Percentiles rank a stretch among this genome's conserved stretches.
These are phyloP conservation scores for Remersonia thermophila DNA, from an alignment of 2,329 filamentous ascomycete genomes.

Conservation along the genomic window DNA sequence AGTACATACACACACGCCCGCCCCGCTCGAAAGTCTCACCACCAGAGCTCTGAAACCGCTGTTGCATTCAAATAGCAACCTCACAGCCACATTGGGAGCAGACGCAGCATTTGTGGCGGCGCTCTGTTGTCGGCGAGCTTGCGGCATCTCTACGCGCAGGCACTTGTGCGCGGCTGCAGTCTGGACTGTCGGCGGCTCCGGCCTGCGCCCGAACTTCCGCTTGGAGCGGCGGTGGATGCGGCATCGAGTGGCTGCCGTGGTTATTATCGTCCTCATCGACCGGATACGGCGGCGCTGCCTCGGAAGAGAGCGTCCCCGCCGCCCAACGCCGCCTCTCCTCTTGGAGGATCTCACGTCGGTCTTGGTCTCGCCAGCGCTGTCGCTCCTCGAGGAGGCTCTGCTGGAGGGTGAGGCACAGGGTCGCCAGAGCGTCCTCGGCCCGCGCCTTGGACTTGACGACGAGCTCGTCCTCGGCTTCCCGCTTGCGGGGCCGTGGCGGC, in stretches of 20 bases:
- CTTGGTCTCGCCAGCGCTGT: slow-evolving; percentile 3
- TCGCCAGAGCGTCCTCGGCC: slow-evolving; percentile 5
- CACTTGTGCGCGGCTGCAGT: not conserved
- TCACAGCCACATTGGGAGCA: too few species aligned
- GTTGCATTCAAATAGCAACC: too few species aligned
- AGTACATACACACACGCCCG: too few species aligned
- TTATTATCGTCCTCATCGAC: not conserved
- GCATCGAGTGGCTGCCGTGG: not conserved
- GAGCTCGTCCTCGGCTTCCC: not conserved
- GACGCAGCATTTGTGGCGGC: too few species aligned
- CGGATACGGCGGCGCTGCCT: slow-evolving; percentile 4
- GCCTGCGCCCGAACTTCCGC: too few species aligned
- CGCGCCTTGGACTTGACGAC: not conserved
- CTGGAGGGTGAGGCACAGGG: slow-evolving; percentile 5
- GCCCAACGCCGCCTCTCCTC: not conserved
- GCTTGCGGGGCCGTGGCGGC: not conserved
- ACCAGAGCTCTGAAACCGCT: too few species aligned
- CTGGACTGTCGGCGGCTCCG: slow-evolving; percentile 1
- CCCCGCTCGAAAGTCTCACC: too few species aligned
- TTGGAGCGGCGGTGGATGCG: too few species aligned
- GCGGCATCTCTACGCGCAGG: too few species aligned
- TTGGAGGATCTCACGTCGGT: slow-evolving; percentile 1
- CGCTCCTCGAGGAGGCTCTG: slow-evolving; percentile 6
- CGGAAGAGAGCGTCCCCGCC: too few species aligned
- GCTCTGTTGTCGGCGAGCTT: too few species aligned